These are phyloP conservation scores for Cercospora nicotianae DNA, from an alignment of 2,329 filamentous ascomycete genomes.

Conservation along the genomic window DNA sequence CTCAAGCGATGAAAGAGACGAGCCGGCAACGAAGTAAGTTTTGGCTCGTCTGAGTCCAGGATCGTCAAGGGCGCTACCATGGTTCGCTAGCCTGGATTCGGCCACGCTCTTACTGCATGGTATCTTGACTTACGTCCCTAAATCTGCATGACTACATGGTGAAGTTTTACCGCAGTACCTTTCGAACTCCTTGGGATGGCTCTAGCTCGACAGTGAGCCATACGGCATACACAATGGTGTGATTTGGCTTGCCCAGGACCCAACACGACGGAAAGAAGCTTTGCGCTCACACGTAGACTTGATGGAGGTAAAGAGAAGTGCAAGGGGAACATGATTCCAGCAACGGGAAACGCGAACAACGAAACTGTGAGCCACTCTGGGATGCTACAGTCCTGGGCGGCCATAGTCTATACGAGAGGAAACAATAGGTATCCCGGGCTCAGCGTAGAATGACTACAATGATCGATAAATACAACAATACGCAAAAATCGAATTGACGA, in stretches of 20 bases:
- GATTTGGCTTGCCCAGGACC: no score
- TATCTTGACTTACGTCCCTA: not conserved
- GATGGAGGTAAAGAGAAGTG: no score
- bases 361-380: no score
- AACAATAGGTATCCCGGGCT: rapidly evolving
- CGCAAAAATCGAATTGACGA: no score
- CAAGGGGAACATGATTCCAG: not conserved
- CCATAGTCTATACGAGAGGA: not conserved
- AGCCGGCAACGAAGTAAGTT: not conserved
- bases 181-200: no score
- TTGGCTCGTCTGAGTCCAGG: not conserved
- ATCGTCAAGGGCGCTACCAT: not conserved
- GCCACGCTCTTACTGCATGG: not conserved
- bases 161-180: no score
- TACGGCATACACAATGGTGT: no score
- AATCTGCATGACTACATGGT: no score
- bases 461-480: not conserved
- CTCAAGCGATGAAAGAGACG: no score
- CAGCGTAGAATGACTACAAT: not conserved
- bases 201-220: no score
- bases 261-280: no score
- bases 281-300: no score
- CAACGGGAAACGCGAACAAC: not conserved
- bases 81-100: not conserved
- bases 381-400: not conserved